Conservation (phyloP, 495 filamentous ascomycete genomes). For the Pyrenula aspistea region DNA sequence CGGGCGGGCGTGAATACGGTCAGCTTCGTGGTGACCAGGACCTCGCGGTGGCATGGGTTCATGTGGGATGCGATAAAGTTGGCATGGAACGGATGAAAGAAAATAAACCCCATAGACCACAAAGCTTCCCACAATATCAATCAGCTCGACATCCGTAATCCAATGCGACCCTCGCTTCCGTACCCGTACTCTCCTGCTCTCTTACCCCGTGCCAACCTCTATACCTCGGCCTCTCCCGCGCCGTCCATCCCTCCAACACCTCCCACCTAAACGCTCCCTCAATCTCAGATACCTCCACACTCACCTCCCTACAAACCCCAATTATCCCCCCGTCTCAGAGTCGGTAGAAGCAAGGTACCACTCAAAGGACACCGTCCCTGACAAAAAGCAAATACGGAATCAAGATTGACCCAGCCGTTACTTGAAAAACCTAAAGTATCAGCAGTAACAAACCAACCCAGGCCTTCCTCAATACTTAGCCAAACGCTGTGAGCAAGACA, state of each 20-base stretch:
- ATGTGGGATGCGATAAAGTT: slow-evolving; percentile 12
- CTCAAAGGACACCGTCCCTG: too few species aligned
- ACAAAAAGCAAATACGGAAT: too few species aligned
- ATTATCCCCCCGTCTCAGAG: too few species aligned
- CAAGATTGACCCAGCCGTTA: too few species aligned
- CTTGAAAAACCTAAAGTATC: too few species aligned
- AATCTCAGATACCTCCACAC: slow-evolving; percentile 56
- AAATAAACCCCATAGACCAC: too few species aligned
- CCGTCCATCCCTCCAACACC: slow-evolving; percentile 46
- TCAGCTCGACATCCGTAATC: too few species aligned
- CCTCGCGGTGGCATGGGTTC: slow-evolving; percentile 13
- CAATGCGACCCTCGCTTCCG: neutral
- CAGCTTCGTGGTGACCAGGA: slow-evolving; percentile 11
- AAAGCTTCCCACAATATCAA: too few species aligned
- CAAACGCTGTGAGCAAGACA: too few species aligned
- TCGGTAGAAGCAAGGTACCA: too few species aligned
- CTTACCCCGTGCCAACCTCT: slow-evolving; percentile 55
- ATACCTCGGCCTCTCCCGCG: slow-evolving; percentile 45
- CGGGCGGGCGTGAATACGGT: slow-evolving; percentile 11
- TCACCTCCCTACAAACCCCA: neutral
- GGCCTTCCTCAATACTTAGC: too few species aligned
- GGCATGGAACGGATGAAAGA: neutral
- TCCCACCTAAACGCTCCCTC: slow-evolving; percentile 20
- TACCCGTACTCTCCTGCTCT: neutral
- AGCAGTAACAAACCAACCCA: too few species aligned